Evolutionary conservation across 2,329 filamentous ascomycete genomes (phyloP).

Genomic region (Tothia fuscella): DNA sequence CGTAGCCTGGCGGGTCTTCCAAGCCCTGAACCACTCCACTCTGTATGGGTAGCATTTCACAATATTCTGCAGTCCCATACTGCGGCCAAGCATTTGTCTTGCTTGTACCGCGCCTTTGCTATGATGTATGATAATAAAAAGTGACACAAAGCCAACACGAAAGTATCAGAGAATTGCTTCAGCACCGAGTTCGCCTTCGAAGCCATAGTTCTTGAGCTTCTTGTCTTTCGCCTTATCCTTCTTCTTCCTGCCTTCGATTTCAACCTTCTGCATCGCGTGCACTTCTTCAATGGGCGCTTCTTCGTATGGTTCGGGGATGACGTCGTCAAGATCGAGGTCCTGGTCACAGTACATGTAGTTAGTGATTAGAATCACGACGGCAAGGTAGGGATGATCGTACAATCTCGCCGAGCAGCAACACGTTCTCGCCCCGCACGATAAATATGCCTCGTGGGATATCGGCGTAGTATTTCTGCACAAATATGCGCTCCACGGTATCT

Average conservation of each 20-base stretch:
- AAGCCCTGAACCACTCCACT: no score
- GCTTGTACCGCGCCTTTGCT: not conserved
- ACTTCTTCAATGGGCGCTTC: constrained; percentile 58
- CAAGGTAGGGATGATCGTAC: constrained; percentile 14
- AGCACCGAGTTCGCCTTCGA: constrained; percentile 9
- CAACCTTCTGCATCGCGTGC: constrained; percentile 59
- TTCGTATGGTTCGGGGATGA: constrained; percentile 58
- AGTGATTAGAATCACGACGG: not conserved
- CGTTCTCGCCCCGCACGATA: constrained; percentile 90
- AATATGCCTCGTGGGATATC: constrained; percentile 81
- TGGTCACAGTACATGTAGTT: constrained; percentile 17
- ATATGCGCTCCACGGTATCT: constrained; percentile 82
- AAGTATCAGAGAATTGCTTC: constrained; percentile 7
- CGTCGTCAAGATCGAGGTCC: constrained; percentile 92
- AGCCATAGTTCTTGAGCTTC: constrained; percentile 6
- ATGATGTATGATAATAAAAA: not conserved
- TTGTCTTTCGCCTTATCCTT: constrained; percentile 47
- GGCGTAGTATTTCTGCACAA: constrained; percentile 57
- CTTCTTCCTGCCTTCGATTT: constrained; percentile 55
- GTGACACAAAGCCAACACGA: not conserved
- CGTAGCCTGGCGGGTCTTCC: no score
- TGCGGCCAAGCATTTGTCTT: not conserved
- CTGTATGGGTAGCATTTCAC: constrained; percentile 12
- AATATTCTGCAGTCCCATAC: constrained; percentile 9
- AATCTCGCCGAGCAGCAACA: constrained; percentile 89